Conservation (phyloP, 2,329 filamentous ascomycete genomes). For the Orbilia quercus region DNA sequence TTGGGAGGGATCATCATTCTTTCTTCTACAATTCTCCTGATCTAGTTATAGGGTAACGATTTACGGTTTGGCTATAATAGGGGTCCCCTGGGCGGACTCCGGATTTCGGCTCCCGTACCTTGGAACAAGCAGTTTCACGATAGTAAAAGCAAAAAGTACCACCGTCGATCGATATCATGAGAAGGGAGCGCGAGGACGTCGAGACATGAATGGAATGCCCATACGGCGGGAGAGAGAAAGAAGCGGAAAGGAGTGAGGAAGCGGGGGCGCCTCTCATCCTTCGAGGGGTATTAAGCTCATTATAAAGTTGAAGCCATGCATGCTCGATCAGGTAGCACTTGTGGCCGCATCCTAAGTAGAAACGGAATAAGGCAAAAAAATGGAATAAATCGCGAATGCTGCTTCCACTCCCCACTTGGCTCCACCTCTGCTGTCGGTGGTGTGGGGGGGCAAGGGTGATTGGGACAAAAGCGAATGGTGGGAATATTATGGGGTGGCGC, state of each 20-base stretch:
- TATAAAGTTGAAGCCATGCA: conserved; percentile 1
- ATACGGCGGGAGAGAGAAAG: neutral
- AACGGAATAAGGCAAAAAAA: no score
- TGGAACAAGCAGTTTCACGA: conserved; percentile 1
- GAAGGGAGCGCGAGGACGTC: neutral
- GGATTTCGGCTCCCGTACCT: no score
- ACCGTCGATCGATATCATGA: conserved; percentile 5
- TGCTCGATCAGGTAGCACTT: no score
- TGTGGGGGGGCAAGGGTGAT: neutral
- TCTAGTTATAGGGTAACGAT: conserved; percentile 3
- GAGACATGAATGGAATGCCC: conserved; percentile 9
- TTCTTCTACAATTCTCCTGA: neutral
- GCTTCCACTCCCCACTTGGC: no score
- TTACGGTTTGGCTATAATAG: conserved; percentile 1
- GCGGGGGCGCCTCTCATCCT: neutral
- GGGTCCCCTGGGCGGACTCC: no score
- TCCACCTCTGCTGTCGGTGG: neutral
- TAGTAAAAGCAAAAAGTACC: neutral
- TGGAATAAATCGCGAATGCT: neutral
- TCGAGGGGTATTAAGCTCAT: conserved; percentile 15
- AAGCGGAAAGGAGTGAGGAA: neutral
- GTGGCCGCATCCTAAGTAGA: no score
- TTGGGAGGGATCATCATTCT: conserved; percentile 32
- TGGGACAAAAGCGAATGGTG: conserved; percentile 19
- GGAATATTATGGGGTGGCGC: conserved; percentile 22